Evolutionary conservation across 202 grass and related monocot genomes (phyloP).

Genomic region (Setaria italica): DNA sequence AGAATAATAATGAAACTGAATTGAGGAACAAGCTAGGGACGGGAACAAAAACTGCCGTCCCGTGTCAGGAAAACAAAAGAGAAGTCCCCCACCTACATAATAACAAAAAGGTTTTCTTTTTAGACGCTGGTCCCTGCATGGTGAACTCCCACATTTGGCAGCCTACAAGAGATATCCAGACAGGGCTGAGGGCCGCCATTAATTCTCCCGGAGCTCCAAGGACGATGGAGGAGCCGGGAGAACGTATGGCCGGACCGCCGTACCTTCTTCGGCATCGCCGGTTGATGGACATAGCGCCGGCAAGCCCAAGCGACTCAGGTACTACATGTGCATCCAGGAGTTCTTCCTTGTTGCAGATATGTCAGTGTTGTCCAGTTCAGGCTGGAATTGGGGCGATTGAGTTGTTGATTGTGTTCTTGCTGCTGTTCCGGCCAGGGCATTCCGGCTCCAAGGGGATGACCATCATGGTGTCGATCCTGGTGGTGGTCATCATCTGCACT

Average conservation of each 20-base stretch:
- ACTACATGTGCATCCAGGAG: background rate
- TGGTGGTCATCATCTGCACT: conserved; percentile 69
- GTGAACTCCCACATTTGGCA: background rate
- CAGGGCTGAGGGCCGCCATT: background rate
- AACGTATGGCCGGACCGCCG: conserved; percentile 1
- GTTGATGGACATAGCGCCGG: conserved; percentile 44
- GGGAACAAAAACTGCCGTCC: conserved; percentile 35
- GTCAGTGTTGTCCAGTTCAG: background rate
- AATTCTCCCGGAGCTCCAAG: conserved; percentile 29
- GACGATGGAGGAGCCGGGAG: conserved; percentile 24
- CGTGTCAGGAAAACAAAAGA: background rate
- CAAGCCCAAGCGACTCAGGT: conserved; percentile 30
- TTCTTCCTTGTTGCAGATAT: conserved; percentile 1
- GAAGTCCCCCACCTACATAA: background rate
- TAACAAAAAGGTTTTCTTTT: background rate
- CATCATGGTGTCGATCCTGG: conserved; percentile 82
- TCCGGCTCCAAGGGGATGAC: conserved; percentile 57
- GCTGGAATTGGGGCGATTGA: background rate
- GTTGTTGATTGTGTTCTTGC: background rate
- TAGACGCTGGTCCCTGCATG: background rate
- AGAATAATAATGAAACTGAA: background rate
- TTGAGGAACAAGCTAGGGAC: background rate
- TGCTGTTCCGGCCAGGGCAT: conserved; percentile 25
- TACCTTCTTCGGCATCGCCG: conserved; percentile 53
- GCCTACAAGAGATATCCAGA: conserved; percentile 16